A percentile compares a stretch with the other conserved stretches of the same genome.
phyloP scores from a whole-genome alignment of 164 flowering plant species.

The Magnolia officinalis region DNA sequence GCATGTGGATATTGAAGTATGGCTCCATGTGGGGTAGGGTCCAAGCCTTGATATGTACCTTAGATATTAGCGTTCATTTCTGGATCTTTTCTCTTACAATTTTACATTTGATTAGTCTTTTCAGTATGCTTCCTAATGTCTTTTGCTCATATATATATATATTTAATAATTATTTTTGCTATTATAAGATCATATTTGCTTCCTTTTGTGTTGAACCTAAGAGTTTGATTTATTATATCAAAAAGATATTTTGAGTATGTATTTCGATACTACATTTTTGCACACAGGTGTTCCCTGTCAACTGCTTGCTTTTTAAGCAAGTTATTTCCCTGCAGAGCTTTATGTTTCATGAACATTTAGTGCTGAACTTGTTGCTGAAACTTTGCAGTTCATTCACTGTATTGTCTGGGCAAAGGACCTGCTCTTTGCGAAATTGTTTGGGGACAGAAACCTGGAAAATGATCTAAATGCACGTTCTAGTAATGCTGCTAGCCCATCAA shows the following conservation, averaged over 20 bases:
- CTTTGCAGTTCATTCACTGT: slow-evolving; percentile 95
- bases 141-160: no score
- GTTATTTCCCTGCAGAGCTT: not conserved
- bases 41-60: not conserved
- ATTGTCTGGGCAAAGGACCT: slow-evolving; percentile 99
- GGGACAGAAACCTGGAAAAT: slow-evolving; percentile 90
- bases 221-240: not conserved
- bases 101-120: no score
- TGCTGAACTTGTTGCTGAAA: not conserved
- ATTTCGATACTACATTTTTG: not conserved
- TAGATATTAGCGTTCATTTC: not conserved
- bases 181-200: not conserved
- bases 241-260: not conserved
- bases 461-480: slow-evolving; percentile 84
- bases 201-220: not conserved
- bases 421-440: slow-evolving; percentile 92
- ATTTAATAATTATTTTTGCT: not conserved
- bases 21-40: not conserved
- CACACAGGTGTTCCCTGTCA: not conserved
- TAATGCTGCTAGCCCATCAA: slow-evolving; percentile 63
- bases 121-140: no score
- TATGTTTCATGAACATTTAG: not conserved
- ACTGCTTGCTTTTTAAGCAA: not conserved
- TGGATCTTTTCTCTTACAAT: not conserved
- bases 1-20: no score